Conservation (phyloP, 2,329 filamentous ascomycete species). For the Coleophoma crateriformis region DNA sequence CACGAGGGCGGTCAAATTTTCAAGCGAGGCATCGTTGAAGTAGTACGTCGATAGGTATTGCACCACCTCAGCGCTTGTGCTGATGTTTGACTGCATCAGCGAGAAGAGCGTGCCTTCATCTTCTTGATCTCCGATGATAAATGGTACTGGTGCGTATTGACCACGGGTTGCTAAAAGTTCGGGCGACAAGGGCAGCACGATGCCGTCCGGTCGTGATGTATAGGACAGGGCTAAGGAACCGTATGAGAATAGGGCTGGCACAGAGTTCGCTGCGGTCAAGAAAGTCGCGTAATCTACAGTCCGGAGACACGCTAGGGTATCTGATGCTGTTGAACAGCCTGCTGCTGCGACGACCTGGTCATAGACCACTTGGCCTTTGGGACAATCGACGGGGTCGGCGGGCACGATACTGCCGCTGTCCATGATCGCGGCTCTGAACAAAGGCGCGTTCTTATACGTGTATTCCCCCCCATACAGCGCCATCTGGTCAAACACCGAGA, state of each 20-base stretch:
- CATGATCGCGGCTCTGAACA: conserved; percentile 78
- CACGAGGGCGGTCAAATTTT: conserved; percentile 50
- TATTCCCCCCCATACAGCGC: conserved; percentile 66
- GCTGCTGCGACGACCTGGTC: conserved; percentile 53
- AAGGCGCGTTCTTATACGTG: conserved; percentile 66
- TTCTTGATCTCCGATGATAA: conserved; percentile 70
- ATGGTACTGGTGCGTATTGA: conserved; percentile 52
- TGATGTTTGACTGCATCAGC: conserved; percentile 64
- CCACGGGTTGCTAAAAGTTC: conserved; percentile 49
- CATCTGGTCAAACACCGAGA: conserved; percentile 75
- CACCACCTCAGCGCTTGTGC: conserved; percentile 50
- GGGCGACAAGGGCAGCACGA: conserved; percentile 53
- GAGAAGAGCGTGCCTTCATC: conserved; percentile 75
- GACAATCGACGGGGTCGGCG: conserved; percentile 56
- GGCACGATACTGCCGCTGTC: conserved; percentile 61
- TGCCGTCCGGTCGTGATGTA: conserved; percentile 67
- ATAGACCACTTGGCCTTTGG: conserved; percentile 61
- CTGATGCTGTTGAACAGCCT: conserved; percentile 51
- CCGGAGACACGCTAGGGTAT: conserved; percentile 64
- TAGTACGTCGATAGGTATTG: conserved; percentile 57
- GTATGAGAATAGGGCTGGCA: conserved; percentile 64
- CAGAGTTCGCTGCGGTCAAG: conserved; percentile 62
- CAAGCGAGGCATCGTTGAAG: conserved; percentile 50
- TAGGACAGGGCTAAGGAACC: conserved; percentile 66
- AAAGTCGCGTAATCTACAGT: conserved; percentile 51